Percentiles rank a stretch among this genome's conserved stretches.
phyloP scores from a whole-genome alignment of 768 basidiomycete genomes.

The Lanmaoa pseudosensibilis region DNA sequence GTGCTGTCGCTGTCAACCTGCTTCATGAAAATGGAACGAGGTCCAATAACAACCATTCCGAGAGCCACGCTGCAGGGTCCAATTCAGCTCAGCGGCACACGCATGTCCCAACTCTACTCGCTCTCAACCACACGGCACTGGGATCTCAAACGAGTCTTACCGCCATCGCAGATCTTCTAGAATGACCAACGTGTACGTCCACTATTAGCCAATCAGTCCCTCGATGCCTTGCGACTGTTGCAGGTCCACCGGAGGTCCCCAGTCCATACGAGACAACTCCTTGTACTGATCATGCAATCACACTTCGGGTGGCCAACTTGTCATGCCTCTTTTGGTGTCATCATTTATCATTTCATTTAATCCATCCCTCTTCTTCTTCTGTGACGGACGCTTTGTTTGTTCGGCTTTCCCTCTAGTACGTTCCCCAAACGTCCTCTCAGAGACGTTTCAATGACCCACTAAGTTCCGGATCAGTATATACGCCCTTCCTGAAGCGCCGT shows the following conservation, averaged over 20 bases:
- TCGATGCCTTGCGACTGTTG: conserved; percentile 11
- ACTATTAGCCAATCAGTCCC: conserved; percentile 22
- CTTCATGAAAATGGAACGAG: conserved; percentile 33
- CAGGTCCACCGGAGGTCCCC: conserved; percentile 24
- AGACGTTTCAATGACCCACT: conserved; percentile 32
- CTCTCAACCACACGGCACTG: conserved; percentile 18
- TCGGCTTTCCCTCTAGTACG: conserved; percentile 25
- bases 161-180: conserved; percentile 28
- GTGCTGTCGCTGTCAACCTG: conserved; percentile 20
- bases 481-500: conserved; percentile 15
- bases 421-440: conserved; percentile 27
- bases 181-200: conserved; percentile 19
- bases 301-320: conserved; percentile 27
- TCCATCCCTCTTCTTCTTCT: conserved; percentile 27
- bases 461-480: conserved; percentile 32
- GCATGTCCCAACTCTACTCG: conserved; percentile 18
- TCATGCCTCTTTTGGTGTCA: conserved; percentile 31
- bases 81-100: conserved; percentile 26
- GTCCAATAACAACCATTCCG: conserved; percentile 20
- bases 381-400: conserved; percentile 31
- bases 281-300: conserved; percentile 24
- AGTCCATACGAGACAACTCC: conserved; percentile 23
- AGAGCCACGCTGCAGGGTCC: conserved; percentile 28
- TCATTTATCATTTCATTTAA: conserved; percentile 29
- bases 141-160: conserved; percentile 12